phyloP scores from a whole-genome alignment of 345 rosid genomes.

The Gossypium australe region DNA sequence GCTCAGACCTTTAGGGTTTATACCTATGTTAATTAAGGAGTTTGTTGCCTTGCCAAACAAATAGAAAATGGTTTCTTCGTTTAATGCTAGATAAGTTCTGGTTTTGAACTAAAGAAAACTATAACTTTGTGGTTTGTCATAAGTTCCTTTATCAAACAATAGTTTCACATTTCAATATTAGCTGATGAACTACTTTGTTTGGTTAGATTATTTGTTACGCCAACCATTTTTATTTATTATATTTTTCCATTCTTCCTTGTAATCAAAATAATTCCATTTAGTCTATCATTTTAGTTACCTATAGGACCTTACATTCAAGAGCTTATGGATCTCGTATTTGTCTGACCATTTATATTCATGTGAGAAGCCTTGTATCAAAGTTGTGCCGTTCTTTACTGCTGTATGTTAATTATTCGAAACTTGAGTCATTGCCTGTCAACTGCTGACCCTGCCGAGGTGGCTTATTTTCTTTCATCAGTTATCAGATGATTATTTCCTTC shows the following conservation, averaged over 20 bases:
- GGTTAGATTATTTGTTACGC: not conserved
- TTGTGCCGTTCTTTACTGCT: not conserved
- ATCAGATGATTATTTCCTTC: not conserved
- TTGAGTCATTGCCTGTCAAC: not conserved
- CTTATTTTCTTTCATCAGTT: not conserved
- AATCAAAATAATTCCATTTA: not conserved
- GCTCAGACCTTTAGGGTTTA: not conserved
- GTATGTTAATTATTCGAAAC: not conserved
- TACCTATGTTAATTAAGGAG: not conserved
- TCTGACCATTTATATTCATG: not conserved
- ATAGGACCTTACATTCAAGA: not conserved
- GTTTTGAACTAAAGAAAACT: not conserved
- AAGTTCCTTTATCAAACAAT: too few species aligned
- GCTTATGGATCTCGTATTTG: not conserved
- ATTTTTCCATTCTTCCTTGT: not conserved
- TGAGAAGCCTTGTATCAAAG: not conserved
- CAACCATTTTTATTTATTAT: not conserved
- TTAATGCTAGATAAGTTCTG: not conserved
- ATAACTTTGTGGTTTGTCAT: not conserved
- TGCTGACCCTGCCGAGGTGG: not conserved
- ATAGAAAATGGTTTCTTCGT: not conserved
- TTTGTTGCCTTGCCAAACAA: not conserved
- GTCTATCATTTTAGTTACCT: not conserved
- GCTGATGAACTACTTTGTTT: not conserved
- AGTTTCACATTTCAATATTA: not conserved